Evolutionary conservation across 176 grass and related monocot species (phyloP), one percentile per base, ranked within the genome.

Genomic region (Oryza australiensis): DNA sequence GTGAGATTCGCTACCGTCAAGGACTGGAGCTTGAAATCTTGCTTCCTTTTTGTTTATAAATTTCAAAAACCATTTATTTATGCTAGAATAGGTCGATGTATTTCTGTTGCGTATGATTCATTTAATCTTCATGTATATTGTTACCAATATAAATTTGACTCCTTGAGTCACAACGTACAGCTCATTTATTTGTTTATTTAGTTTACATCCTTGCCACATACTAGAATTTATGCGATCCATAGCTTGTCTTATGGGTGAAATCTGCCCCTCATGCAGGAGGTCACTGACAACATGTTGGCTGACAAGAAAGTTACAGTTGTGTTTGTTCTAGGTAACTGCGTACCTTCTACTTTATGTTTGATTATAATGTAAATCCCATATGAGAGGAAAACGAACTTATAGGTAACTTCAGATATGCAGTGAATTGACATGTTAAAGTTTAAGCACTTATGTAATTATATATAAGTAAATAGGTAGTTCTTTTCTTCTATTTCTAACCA

Each of bases 241-340:
- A 28, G 20, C 38, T 64, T 22, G 78, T 43, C 27, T 48, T 83
- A 48, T 28, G 59, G 16, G 24, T 65, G 42, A 89, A 73, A 27
- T 78, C 16, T 26, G 22, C 23, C 26, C 26, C 35, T 68, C 33
- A 16, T 87, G 83, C 92, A 94, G 84, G 60, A 90, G 85, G 59
- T 79, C 37, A 29, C 77, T 29, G 59, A 82, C 29, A 91, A 84
- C 75, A 73, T 87, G 64, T 70, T 94, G 86, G 89, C 76, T 43
- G 76, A 59, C 66, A 91, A 91, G 92, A 81, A 91, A 72, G 89
- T 91, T 38, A 78, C 76, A 29, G 92, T 91, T 84, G 86, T 94
- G 22, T 91, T 94, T 38, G 92, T 94, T 80, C 79, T 94, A 86
- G 92, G 92, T 94, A 86, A 67, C 5, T 82, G 18, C 38, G 60